Percentiles rank a stretch among this genome's conserved stretches.
phyloP scores from a whole-genome alignment of 1,139 yeast genomes.

The Taphrina sp. region DNA sequence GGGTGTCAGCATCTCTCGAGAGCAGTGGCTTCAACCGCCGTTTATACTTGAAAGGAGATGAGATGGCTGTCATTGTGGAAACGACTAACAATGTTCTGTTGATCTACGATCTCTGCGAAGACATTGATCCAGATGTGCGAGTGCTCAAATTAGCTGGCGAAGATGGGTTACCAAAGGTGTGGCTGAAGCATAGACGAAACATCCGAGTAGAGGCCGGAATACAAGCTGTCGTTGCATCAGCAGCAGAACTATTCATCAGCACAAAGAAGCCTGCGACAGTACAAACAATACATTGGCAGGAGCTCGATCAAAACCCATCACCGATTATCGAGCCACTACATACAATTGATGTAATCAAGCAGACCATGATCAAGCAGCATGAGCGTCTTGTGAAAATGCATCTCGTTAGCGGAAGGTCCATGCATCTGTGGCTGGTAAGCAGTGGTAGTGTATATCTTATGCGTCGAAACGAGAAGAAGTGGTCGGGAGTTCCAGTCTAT shows the following conservation, averaged over 20 bases:
- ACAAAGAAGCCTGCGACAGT: conserved; percentile 12
- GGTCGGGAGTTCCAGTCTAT: not conserved
- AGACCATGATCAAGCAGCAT: no score
- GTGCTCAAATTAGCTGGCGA: conserved; percentile 1
- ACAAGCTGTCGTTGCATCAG: conserved; percentile 10
- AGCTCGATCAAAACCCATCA: no score
- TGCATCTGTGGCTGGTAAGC: conserved; percentile 2
- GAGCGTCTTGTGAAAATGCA: no score
- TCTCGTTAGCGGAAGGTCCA: no score
- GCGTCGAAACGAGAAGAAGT: not conserved
- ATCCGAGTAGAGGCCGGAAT: conserved; percentile 23
- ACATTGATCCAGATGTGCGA: not conserved
- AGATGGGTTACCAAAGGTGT: conserved; percentile 8
- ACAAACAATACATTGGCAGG: conserved; percentile 16
- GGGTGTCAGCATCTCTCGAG: conserved; percentile 14
- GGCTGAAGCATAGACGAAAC: conserved; percentile 25
- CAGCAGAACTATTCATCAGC: conserved; percentile 6
- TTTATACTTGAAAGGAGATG: conserved; percentile 8
- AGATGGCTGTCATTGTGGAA: conserved; percentile 5
- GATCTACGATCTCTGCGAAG: conserved; percentile 21
- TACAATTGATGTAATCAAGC: no score
- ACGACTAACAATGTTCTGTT: conserved; percentile 8
- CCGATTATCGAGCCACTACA: no score
- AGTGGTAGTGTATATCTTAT: conserved; percentile 9
- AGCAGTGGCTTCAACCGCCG: conserved; percentile 17